Evolutionary conservation across 2,329 filamentous ascomycete species (phyloP).

Genomic region (Fusarium denticulatum): DNA sequence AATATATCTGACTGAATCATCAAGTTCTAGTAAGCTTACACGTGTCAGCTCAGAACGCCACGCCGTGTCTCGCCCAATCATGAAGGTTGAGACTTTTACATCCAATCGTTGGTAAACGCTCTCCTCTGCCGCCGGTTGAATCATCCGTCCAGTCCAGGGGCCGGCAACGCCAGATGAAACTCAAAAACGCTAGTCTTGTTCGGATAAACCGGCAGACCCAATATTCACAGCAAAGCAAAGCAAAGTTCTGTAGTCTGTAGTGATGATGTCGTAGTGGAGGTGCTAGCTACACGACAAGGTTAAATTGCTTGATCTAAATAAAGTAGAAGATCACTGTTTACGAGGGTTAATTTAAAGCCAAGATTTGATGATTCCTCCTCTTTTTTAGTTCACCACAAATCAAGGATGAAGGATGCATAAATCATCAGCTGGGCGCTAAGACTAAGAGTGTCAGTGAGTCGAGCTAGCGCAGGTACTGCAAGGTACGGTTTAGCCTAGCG

Average conservation of each 20-base stretch:
- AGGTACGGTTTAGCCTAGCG: not conserved
- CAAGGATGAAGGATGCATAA: not conserved
- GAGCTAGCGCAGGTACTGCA: slow-evolving; percentile 2
- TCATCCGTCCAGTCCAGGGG: not conserved
- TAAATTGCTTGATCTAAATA: not conserved
- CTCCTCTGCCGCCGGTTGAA: not conserved
- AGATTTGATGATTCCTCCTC: not conserved
- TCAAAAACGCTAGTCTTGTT: not conserved
- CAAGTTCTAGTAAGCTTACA: not conserved
- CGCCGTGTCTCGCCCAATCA: not conserved
- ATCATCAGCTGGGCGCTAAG: not conserved
- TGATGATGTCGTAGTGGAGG: not conserved
- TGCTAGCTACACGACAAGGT: not conserved
- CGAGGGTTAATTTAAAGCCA: not conserved
- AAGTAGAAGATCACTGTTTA: not conserved
- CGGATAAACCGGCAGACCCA: not conserved
- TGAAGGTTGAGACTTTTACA: not conserved
- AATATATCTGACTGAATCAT: not conserved
- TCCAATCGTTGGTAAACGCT: not conserved
- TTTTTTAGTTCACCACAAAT: not conserved
- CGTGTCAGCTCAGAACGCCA: not conserved
- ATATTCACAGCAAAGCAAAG: not conserved
- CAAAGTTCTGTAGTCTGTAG: not conserved
- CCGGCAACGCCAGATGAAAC: not conserved
- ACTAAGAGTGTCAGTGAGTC: no score